A percentile compares a stretch with the other conserved stretches of the same genome.
These are phyloP conservation scores for Acanthamoeba rhysodes DNA, from an alignment of 208 protist genomes.

Conservation along the genomic window DNA sequence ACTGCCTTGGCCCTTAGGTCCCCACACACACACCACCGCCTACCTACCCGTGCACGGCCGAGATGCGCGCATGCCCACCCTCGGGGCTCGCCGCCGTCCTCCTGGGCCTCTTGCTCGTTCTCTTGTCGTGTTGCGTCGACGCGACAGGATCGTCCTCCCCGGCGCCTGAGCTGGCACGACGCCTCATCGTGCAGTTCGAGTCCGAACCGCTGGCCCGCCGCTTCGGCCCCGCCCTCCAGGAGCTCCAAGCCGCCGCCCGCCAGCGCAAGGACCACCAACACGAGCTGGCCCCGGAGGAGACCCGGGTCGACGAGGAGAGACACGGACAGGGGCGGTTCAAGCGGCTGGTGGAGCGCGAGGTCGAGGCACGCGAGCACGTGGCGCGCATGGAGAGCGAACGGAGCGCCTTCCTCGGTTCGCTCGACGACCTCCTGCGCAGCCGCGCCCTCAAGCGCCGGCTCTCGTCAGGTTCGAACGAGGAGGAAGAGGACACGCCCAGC, in stretches of 20 bases:
- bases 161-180: no score
- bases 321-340: not conserved
- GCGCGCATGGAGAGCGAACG: not conserved
- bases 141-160: not conserved
- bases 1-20: no score
- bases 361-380: not conserved
- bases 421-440: not conserved
- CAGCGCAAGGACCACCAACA: not conserved
- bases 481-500: not conserved
- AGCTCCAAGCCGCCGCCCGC: no score
- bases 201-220: not conserved
- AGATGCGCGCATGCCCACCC: no score
- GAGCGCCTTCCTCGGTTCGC: not conserved
- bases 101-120: no score
- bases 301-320: not conserved
- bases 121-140: not conserved
- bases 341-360: not conserved
- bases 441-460: not conserved
- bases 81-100: no score
- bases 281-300: not conserved
- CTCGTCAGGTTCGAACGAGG: not conserved
- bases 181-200: not conserved
- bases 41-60: no score
- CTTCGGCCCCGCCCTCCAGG: not conserved
- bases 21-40: no score